phyloP scores from a whole-genome alignment of 2,329 filamentous ascomycete species.

The Nakataea oryzae region DNA sequence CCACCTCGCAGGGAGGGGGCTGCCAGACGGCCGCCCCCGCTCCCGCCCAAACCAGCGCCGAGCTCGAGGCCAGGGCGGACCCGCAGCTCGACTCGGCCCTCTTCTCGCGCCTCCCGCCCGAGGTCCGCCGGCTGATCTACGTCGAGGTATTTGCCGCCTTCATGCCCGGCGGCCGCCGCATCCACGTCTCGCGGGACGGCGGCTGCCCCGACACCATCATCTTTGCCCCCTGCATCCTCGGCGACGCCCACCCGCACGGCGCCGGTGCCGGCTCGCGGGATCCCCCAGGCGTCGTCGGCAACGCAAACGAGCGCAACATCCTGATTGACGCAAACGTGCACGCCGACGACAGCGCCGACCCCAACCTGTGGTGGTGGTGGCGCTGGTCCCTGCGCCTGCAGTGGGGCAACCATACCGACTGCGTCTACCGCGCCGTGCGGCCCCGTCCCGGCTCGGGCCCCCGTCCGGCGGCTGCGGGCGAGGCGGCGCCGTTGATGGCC shows the following conservation, averaged over 20 bases:
- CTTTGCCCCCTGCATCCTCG: background rate
- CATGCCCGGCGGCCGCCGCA: slow-evolving; percentile 1
- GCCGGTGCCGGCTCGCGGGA: background rate
- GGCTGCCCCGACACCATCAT: background rate
- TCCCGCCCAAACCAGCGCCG: background rate
- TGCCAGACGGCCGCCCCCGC: background rate
- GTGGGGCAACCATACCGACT: background rate
- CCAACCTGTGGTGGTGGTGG: background rate
- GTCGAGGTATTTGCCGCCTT: slow-evolving; percentile 6
- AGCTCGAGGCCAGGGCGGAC: slow-evolving; percentile 2
- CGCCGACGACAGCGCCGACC: background rate
- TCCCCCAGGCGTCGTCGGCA: background rate
- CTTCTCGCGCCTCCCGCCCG: slow-evolving; percentile 9
- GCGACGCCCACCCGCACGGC: background rate
- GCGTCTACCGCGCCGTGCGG: background rate
- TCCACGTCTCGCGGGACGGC: background rate
- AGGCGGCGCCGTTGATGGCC: slow-evolving; percentile 2
- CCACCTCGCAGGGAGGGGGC: background rate
- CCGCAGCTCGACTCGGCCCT: slow-evolving; percentile 10
- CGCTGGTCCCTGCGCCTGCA: background rate
- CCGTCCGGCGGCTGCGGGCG: background rate
- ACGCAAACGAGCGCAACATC: background rate
- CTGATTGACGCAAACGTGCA: background rate
- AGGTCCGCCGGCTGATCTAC: slow-evolving; percentile 10
- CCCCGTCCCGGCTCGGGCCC: slow-evolving; percentile 4